These are phyloP conservation scores for Arachis monticola DNA, from an alignment of 331 rosid genomes.

Conservation along the genomic window DNA sequence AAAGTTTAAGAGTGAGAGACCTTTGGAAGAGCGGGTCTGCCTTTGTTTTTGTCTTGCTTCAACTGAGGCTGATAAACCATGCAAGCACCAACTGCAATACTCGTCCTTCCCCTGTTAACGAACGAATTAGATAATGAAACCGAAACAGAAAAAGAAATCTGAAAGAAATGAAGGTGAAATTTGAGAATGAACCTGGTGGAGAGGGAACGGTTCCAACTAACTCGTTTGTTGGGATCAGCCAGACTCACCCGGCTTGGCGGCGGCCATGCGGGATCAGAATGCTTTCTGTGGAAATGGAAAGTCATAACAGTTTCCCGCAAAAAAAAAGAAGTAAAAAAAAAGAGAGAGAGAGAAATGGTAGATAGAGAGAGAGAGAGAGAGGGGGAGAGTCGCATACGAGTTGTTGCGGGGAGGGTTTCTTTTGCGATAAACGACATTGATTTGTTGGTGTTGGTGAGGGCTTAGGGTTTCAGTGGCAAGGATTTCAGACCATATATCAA, in stretches of 20 bases:
- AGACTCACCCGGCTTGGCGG: conserved; percentile 56
- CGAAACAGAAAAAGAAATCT: not conserved
- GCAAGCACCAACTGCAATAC: conserved; percentile 82
- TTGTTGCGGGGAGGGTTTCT: conserved; percentile 56
- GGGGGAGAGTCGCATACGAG: conserved; percentile 37
- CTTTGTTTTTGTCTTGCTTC: conserved; percentile 66
- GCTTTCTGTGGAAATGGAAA: conserved; percentile 42
- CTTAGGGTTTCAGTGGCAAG: conserved; percentile 38
- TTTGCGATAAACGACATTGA: conserved; percentile 62
- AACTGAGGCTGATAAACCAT: conserved; percentile 62
- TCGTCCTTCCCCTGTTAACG: conserved; percentile 81
- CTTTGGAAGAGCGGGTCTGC: conserved; percentile 76
- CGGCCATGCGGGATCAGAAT: conserved; percentile 28
- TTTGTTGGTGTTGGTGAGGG: conserved; percentile 25
- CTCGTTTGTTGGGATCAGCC: conserved; percentile 61
- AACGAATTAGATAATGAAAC: conserved; percentile 11
- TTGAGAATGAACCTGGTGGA: conserved; percentile 67
- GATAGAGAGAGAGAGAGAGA: not conserved
- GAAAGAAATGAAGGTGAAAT: not conserved
- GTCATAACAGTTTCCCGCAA: not conserved
- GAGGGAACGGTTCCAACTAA: conserved; percentile 93
- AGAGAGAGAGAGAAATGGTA: not conserved
- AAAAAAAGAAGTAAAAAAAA: not conserved
- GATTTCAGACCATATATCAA: conserved; percentile 68
- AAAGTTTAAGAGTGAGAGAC: conserved; percentile 45